Evolutionary conservation across 345 rosid genomes (phyloP), one percentile per base, ranked within the genome.

Genomic region (Salix koriyanagi): DNA sequence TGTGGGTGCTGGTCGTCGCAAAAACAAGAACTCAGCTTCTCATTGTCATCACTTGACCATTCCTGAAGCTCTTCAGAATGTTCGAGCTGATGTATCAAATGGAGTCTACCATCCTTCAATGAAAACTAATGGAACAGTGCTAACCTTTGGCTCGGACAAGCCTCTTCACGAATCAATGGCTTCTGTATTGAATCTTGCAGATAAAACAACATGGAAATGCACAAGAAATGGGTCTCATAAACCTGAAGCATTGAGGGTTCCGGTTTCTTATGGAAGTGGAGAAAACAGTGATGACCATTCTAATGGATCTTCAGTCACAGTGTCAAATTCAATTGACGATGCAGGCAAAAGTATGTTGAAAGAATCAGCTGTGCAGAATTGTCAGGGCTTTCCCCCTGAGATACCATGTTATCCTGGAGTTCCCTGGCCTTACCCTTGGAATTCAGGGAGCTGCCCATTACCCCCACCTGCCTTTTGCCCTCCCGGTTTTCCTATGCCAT

Each of bases 161-260:
- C 95, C 90, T 8, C 86, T 94, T 15, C 91, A 92, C 75, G 97
- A 94, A 67, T 91, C 98, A 21, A 87, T 92, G 94, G 95, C 91
- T 74, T 89, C 97, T 1, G 89, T 85, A 67, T 75, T 94, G 85
- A 90, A 90, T 80, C 82, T 92, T 82, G 94, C 86, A 5, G 97
- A 92, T 12, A 88, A 91, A 80, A 81, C 91, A 11, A 71, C 85
- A 85, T 67, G 68, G 65, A 79, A 76, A 54, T 48, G 84, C 74
- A 32, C 81, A 6, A 80, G 75, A 73, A 88, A 88, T 74, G 91
- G 90, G 48, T 88, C 82, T 80, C 86, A 85, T 74, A 87, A 87
- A 69, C 82, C 89, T 26, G 92, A 91, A 69, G 80, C 77, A 44
- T 25, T 85, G 60, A 82, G 71, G 67, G 74, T 88, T 42, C 88